Percentiles rank a stretch among this genome's conserved stretches.
These are phyloP conservation scores for Trifolium fragiferum DNA, from an alignment of 306 rosid genomes.

Conservation along the genomic window DNA sequence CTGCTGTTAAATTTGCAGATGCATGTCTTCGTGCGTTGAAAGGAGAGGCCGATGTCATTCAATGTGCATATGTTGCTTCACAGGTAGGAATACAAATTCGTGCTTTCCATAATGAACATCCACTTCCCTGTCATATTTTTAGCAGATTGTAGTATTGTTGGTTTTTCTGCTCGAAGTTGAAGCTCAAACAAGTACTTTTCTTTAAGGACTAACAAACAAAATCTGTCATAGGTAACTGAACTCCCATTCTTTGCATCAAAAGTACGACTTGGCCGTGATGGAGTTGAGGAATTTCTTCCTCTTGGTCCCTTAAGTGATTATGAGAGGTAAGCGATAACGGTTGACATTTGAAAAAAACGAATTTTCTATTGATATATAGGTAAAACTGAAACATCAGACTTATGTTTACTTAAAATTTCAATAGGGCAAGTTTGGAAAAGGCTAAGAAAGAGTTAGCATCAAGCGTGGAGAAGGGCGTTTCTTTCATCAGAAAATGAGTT, in stretches of 20 bases:
- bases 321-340: constrained; percentile 60
- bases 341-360: not conserved
- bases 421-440: constrained; percentile 81
- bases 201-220: constrained; percentile 31
- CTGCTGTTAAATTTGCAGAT: constrained; percentile 88
- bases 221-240: constrained; percentile 68
- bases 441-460: constrained; percentile 76
- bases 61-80: constrained; percentile 80
- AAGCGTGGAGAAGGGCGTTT: constrained; percentile 81
- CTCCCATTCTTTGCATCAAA: constrained; percentile 91
- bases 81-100: constrained; percentile 58
- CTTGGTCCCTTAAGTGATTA: constrained; percentile 85
- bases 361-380: not conserved
- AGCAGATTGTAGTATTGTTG: constrained; percentile 12
- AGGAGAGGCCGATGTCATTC: constrained; percentile 74
- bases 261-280: constrained; percentile 76
- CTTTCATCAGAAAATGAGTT: constrained; percentile 64
- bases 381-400: constrained; percentile 17
- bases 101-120: constrained; percentile 9
- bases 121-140: constrained; percentile 12
- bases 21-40: constrained; percentile 78
- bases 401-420: not conserved
- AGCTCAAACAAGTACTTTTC: not conserved
- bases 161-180: not conserved
- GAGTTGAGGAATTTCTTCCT: constrained; percentile 74